A percentile compares a stretch with the other conserved stretches of the same genome.
Evolutionary conservation across 129 eudicot species (phyloP).

Genomic region (Ambrosia trifida): DNA sequence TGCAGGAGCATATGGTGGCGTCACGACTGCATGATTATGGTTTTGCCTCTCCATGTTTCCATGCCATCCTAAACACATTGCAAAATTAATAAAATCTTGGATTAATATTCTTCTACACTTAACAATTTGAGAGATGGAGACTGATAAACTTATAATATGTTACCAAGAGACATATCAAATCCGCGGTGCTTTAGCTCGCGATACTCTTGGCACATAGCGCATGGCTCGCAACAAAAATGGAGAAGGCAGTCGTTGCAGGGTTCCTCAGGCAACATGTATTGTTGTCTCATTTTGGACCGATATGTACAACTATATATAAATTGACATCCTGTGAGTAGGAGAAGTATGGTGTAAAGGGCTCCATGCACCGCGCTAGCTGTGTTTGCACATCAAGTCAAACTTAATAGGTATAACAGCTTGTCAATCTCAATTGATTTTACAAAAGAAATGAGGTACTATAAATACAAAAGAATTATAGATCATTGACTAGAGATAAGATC

Average conservation of each 20-base stretch:
- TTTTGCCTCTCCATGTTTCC: slow-evolving; percentile 39
- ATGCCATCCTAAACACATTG: slow-evolving; percentile 52
- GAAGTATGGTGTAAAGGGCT: slow-evolving; percentile 44
- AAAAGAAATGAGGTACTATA: too few relatives aligned
- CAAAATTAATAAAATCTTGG: background rate
- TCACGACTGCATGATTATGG: slow-evolving; percentile 30
- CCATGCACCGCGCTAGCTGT: slow-evolving; percentile 59
- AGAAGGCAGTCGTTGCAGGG: slow-evolving; percentile 51
- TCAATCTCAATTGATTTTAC: too few relatives aligned
- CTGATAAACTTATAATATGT: background rate
- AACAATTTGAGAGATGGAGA: background rate
- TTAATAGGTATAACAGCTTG: too few relatives aligned
- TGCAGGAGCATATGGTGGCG: slow-evolving; percentile 40
- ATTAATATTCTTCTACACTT: background rate
- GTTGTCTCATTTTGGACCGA: slow-evolving; percentile 56
- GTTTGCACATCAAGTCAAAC: background rate
- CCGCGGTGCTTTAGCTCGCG: slow-evolving; percentile 66
- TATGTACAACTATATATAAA: slow-evolving; percentile 48
- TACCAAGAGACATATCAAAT: slow-evolving; percentile 50
- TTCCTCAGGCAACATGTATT: slow-evolving; percentile 36
- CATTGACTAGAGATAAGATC: too few relatives aligned
- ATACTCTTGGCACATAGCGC: slow-evolving; percentile 64
- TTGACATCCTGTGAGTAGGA: slow-evolving; percentile 36
- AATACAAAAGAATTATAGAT: too few relatives aligned
- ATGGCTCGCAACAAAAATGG: slow-evolving; percentile 57